Evolutionary conservation across 176 grass and related monocot genomes (phyloP), one percentile per base, ranked within the genome.

Genomic region (Musa schizocarpa): DNA sequence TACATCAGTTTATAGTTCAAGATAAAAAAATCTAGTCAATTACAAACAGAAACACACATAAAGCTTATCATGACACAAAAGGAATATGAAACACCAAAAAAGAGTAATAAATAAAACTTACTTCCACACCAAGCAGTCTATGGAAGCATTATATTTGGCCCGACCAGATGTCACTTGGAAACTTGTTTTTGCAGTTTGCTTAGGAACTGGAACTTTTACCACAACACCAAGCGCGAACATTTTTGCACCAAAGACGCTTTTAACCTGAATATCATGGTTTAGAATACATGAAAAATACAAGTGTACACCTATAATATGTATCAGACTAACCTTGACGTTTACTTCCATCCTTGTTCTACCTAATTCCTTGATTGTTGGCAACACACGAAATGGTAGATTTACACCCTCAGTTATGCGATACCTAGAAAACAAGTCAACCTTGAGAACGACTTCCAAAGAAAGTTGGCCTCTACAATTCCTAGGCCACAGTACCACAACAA

Each of bases 141-240:
- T 89, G 17, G 96, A 94, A 80, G 96, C 96, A 69, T 99, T 99
- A 85, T 99, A 99, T 78, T 99, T 99, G 52, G 96, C 96, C 92
- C 92, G 93, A 82, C 96, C 91, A 79, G 88, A 85, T 48, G 96
- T 99, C 64, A 92, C 90, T 83, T 99, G 96, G 84, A 99, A 99
- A 84, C 91, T 99, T 53, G 91, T 89, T 76, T 99, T 99, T 52
- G 96, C 96, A 50, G 96, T 99, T 87, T 99, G 96, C 76, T 99
- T 99, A 66, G 96, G 96, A 82, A 99, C 96, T 26, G 96, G 96
- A 54, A 99, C 86, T 87, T 94, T 99, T 48, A 99, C 84, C 9
- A 99, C 91, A 21, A 99, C 96, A 17, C 96, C 96, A 80, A 99
- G 88, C 70, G 96, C 96, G 84, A 99, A 99, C 96, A 99, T 94